These are phyloP conservation scores for Carex scoparia DNA, from an alignment of 176 grass and related monocot genomes.

Conservation along the genomic window DNA sequence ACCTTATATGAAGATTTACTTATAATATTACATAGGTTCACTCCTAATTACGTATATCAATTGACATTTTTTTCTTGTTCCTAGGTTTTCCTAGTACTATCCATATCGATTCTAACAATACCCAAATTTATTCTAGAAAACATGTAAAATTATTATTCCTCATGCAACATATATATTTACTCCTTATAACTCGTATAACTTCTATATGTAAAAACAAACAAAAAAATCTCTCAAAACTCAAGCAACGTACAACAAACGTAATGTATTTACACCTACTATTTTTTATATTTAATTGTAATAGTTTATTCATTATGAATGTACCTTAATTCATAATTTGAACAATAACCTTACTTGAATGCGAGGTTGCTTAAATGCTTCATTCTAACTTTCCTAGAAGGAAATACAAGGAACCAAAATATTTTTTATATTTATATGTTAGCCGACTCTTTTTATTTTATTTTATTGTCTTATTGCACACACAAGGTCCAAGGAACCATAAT, in stretches of 20 bases:
- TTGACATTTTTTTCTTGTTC: too few species aligned
- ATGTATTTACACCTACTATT: background rate
- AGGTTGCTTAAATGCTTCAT: conserved; percentile 8
- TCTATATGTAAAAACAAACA: too few species aligned
- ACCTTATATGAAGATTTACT: too few species aligned
- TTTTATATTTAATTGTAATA: background rate
- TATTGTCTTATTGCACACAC: background rate
- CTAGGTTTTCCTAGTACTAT: too few species aligned
- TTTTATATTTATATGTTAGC: background rate
- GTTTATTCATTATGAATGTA: background rate
- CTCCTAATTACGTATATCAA: too few species aligned
- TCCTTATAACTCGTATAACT: background rate
- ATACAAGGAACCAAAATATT: background rate
- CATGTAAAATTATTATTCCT: background rate
- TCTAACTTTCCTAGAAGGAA: background rate
- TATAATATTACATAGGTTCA: too few species aligned
- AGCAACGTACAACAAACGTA: too few species aligned
- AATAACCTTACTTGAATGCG: background rate
- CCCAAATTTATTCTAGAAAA: background rate
- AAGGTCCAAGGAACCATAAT: background rate
- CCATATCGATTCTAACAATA: background rate
- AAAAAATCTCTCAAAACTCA: too few species aligned
- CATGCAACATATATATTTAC: background rate
- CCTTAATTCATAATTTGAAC: background rate
- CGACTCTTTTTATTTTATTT: background rate